These are phyloP conservation scores for Fraxinus ornus DNA, from an alignment of 305 asterid genomes.

Conservation along the genomic window DNA sequence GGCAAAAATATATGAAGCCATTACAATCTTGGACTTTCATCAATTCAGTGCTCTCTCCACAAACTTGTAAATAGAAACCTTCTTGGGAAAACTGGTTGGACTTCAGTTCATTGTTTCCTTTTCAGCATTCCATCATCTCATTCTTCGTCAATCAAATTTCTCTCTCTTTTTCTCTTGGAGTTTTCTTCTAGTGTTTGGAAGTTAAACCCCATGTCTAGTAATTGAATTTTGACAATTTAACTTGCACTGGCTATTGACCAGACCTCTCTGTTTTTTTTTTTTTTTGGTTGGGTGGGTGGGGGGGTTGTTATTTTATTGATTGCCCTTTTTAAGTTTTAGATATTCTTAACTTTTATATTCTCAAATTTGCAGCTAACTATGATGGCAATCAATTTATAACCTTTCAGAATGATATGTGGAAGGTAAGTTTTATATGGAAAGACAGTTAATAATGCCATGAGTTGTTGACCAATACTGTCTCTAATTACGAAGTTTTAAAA, in stretches of 20 bases:
- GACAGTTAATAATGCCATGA: constrained; percentile 14
- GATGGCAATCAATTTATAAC: constrained; percentile 81
- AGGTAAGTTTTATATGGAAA: constrained; percentile 54
- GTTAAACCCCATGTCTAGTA: background rate
- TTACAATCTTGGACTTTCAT: background rate
- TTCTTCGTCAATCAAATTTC: background rate
- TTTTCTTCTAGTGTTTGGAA: constrained; percentile 11
- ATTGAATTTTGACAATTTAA: constrained; percentile 8
- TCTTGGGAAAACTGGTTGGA: background rate
- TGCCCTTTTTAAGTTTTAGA: background rate
- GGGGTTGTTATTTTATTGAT: background rate
- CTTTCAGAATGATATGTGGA: constrained; percentile 69
- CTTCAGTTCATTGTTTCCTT: background rate
- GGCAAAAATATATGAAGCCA: background rate
- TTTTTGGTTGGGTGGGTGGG: no score
- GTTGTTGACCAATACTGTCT: constrained; percentile 15
- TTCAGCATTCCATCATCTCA: background rate
- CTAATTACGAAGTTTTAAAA: background rate
- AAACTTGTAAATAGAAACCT: background rate
- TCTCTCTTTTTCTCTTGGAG: background rate
- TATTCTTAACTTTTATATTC: constrained; percentile 16
- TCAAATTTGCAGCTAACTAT: constrained; percentile 64
- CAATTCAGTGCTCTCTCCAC: background rate
- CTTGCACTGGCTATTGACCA: background rate
- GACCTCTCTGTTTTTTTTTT: no score